These are phyloP conservation scores for Theileria orientalis DNA, from an alignment of 169 alveolate species.

Conservation along the genomic window DNA sequence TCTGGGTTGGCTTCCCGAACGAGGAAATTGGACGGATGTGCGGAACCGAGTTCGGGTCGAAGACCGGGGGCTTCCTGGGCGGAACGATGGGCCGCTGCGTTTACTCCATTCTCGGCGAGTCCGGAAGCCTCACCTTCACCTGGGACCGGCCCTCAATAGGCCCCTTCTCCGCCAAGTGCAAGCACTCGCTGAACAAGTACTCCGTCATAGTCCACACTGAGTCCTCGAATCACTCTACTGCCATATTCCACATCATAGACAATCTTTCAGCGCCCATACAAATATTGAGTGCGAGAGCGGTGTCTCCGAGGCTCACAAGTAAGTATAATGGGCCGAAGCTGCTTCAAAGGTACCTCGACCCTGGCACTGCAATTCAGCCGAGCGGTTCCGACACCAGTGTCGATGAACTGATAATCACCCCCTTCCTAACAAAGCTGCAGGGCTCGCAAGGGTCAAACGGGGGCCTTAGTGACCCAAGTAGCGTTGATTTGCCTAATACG, in stretches of 20 bases:
- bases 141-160: slow-evolving; percentile 78
- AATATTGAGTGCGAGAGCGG: slow-evolving; percentile 49
- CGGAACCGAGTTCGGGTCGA: slow-evolving; percentile 80
- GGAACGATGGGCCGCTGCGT: slow-evolving; percentile 74
- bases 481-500: neutral
- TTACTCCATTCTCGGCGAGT: slow-evolving; percentile 70
- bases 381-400: neutral
- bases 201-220: slow-evolving; percentile 74
- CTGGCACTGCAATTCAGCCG: neutral
- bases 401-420: slow-evolving; percentile 13
- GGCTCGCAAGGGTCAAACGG: neutral
- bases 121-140: slow-evolving; percentile 67
- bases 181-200: slow-evolving; percentile 67
- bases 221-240: slow-evolving; percentile 75
- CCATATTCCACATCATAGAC: slow-evolving; percentile 80
- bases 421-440: neutral
- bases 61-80: slow-evolving; percentile 74
- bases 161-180: slow-evolving; percentile 67
- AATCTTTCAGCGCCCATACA: slow-evolving; percentile 64
- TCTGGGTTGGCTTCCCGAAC: slow-evolving; percentile 80
- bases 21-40: slow-evolving; percentile 80
- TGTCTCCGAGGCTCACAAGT: slow-evolving; percentile 28
- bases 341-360: slow-evolving; percentile 10
- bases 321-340: slow-evolving; percentile 20
- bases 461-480: neutral